phyloP scores from a whole-genome alignment of 371 early-diverging fungal genomes.

The Mortierella sp. region DNA sequence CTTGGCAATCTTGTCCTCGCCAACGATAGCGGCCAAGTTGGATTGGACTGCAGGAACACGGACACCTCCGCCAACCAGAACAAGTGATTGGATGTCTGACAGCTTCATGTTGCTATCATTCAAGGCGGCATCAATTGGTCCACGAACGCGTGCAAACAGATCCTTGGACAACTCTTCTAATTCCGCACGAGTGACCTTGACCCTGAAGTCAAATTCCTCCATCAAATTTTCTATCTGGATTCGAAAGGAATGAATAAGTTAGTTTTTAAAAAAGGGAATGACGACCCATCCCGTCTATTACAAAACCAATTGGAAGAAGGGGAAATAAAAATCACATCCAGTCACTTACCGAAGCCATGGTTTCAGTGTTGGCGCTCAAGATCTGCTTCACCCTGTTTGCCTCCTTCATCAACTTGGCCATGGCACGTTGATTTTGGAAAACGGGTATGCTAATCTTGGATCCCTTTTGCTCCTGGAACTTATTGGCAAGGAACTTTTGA shows the following conservation, averaged over 20 bases:
- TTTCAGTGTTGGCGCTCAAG: constrained; percentile 93
- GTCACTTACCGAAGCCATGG: constrained; percentile 78
- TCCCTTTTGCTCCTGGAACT: constrained; percentile 73
- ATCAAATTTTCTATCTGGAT: constrained; percentile 85
- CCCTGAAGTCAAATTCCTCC: constrained; percentile 88
- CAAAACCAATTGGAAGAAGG: too few species aligned
- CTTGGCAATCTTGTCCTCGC: constrained; percentile 90
- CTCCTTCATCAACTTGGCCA: constrained; percentile 91
- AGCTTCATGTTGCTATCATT: constrained; percentile 74
- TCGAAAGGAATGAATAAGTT: constrained; percentile 7
- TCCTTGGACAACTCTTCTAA: constrained; percentile 78
- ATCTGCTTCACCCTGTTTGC: constrained; percentile 96
- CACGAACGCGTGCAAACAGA: constrained; percentile 77
- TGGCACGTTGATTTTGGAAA: constrained; percentile 74
- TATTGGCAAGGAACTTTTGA: constrained; percentile 78
- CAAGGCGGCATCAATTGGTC: constrained; percentile 81
- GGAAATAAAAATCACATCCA: background rate
- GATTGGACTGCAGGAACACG: constrained; percentile 90
- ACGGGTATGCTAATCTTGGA: constrained; percentile 53
- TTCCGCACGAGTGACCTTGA: constrained; percentile 81
- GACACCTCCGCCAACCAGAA: constrained; percentile 95
- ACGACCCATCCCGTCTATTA: too few species aligned
- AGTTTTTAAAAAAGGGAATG: background rate
- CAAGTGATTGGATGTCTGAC: constrained; percentile 83
- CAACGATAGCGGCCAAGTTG: constrained; percentile 76